These are phyloP conservation scores for Euclidium syriacum DNA, from an alignment of 345 rosid genomes.

Conservation along the genomic window DNA sequence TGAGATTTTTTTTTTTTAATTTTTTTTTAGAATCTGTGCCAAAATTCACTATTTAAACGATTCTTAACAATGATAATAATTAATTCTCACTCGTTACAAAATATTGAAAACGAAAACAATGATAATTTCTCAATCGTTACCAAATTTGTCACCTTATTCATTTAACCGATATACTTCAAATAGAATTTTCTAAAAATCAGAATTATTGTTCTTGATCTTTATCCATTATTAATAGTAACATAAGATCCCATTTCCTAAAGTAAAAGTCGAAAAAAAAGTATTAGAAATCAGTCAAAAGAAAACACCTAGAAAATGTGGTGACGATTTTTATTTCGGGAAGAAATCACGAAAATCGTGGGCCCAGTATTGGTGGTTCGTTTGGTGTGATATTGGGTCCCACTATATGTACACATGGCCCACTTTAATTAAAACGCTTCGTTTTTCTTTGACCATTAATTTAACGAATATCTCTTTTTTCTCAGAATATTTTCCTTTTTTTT, in stretches of 20 bases:
- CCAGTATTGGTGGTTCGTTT: slow-evolving; percentile 6
- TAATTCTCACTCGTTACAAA: too few relatives aligned
- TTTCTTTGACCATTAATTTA: slow-evolving; percentile 20
- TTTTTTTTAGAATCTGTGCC: too few relatives aligned
- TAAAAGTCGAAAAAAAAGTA: neutral
- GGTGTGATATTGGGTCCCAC: slow-evolving; percentile 23
- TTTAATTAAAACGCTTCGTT: slow-evolving; percentile 1
- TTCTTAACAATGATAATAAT: too few relatives aligned
- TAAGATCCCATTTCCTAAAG: neutral
- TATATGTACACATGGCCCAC: slow-evolving; percentile 17
- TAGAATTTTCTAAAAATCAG: neutral
- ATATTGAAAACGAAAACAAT: too few relatives aligned
- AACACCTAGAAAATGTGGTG: slow-evolving; percentile 15
- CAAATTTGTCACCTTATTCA: too few relatives aligned
- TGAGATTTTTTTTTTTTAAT: too few relatives aligned
- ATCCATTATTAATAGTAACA: slow-evolving; percentile 4
- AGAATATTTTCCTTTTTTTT: too few relatives aligned
- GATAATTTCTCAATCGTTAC: too few relatives aligned
- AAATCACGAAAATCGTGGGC: slow-evolving; percentile 10
- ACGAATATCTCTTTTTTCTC: slow-evolving; percentile 5
- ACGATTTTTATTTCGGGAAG: slow-evolving; percentile 10
- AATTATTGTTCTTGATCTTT: too few relatives aligned
- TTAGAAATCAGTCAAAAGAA: slow-evolving; percentile 17
- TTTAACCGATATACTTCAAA: too few relatives aligned
- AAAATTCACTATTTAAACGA: too few relatives aligned